Evolutionary conservation across 192 early-diverging fungal genomes (phyloP).

Genomic region (Funneliformis geosporum): DNA sequence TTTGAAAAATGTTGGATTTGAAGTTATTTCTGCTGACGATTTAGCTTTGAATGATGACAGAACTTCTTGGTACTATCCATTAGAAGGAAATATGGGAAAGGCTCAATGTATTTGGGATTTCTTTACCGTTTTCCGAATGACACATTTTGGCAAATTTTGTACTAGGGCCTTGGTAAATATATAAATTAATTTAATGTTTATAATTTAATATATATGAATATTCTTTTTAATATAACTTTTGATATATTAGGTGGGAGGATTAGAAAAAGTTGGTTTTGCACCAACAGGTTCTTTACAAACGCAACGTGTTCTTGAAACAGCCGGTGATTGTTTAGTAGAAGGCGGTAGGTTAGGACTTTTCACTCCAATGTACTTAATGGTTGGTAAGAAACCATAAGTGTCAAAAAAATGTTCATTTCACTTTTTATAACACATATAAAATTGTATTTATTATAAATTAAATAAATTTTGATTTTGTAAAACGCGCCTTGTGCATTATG

Average conservation of each 20-base stretch:
- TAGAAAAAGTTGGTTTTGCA: constrained; percentile 83
- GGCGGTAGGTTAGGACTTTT: constrained; percentile 82
- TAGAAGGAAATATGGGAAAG: constrained; percentile 63
- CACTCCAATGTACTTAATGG: constrained; percentile 94
- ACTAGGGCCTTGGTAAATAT: constrained; percentile 77
- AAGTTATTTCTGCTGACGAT: constrained; percentile 69
- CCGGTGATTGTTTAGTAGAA: constrained; percentile 78
- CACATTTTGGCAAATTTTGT: constrained; percentile 63
- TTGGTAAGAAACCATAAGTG: constrained; percentile 63
- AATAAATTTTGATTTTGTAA: neutral
- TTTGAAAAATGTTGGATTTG: constrained; percentile 84
- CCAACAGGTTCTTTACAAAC: constrained; percentile 87
- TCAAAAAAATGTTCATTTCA: neutral
- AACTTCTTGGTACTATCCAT: constrained; percentile 81
- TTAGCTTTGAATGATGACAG: constrained; percentile 67
- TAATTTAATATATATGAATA: neutral
- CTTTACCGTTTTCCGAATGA: constrained; percentile 50
- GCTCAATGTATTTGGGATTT: constrained; percentile 54
- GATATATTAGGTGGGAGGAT: constrained; percentile 22
- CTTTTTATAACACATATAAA: too few relatives aligned
- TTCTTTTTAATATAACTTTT: neutral
- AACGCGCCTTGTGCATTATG: too few relatives aligned
- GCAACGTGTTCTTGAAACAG: constrained; percentile 77
- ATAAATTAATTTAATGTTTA: too few relatives aligned
- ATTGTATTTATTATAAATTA: too few relatives aligned